These are phyloP conservation scores for Naganishia albida DNA, from an alignment of 1,284 basidiomycete species.

Conservation along the genomic window DNA sequence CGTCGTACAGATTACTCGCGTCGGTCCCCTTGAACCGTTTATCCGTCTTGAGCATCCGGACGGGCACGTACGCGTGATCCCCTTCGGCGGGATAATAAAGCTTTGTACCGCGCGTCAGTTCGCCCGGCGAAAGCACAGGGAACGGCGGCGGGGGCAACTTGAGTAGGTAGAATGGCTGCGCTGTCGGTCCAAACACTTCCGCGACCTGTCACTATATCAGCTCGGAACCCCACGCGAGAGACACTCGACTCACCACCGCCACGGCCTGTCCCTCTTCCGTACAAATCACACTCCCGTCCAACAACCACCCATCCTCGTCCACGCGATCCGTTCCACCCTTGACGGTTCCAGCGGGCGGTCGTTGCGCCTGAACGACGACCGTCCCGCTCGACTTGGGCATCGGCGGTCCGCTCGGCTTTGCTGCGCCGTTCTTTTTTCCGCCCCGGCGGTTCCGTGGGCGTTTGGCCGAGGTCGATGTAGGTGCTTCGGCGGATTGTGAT, in stretches of 20 bases:
- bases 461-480: constrained; percentile 2
- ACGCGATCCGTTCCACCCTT: constrained; percentile 33
- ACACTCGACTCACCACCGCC: constrained; percentile 53
- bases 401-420: constrained; percentile 30
- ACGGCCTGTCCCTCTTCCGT: constrained; percentile 57
- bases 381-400: constrained; percentile 52
- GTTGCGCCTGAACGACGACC: constrained; percentile 53
- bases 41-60: constrained; percentile 50
- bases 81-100: constrained; percentile 56
- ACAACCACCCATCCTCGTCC: constrained; percentile 54
- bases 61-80: constrained; percentile 56
- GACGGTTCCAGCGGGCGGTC: constrained; percentile 36
- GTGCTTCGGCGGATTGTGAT: not conserved
- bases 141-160: constrained; percentile 51
- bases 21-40: constrained; percentile 58
- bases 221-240: not conserved
- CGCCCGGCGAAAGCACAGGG: constrained; percentile 41
- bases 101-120: constrained; percentile 40
- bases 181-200: constrained; percentile 61
- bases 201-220: constrained; percentile 49
- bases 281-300: constrained; percentile 58
- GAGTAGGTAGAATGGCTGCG: constrained; percentile 57
- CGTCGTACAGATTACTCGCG: constrained; percentile 60
- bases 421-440: not conserved
- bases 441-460: constrained; percentile 13